Percentiles rank a stretch among this genome's conserved stretches.
These are phyloP conservation scores for Venturia pyrina DNA, from an alignment of 2,329 filamentous ascomycete genomes.

Conservation along the genomic window DNA sequence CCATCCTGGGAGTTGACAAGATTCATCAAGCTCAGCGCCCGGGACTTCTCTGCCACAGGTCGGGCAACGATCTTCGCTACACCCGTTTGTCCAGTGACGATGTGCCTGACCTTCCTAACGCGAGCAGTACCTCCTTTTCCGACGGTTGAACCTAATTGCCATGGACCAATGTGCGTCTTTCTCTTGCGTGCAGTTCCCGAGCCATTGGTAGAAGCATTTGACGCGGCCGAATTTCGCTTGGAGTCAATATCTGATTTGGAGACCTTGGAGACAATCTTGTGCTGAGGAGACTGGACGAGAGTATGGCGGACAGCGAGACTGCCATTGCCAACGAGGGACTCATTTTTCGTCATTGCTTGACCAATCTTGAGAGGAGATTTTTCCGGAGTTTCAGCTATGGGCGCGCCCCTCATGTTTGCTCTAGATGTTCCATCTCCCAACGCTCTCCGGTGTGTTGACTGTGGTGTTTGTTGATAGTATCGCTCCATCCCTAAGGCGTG, in stretches of 20 bases:
- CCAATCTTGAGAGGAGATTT: not conserved
- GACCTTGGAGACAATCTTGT: slow-evolving; percentile 45
- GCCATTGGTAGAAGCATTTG: slow-evolving; percentile 27
- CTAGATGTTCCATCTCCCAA: slow-evolving; percentile 6
- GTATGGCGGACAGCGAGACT: slow-evolving; percentile 31
- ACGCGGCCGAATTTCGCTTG: slow-evolving; percentile 10
- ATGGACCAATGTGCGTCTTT: slow-evolving; percentile 79
- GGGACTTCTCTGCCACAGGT: slow-evolving; percentile 62
- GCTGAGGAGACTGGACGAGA: slow-evolving; percentile 24
- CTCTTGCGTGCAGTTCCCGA: slow-evolving; percentile 32
- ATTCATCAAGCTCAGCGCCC: slow-evolving; percentile 75
- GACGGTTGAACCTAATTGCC: slow-evolving; percentile 81
- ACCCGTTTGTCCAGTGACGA: slow-evolving; percentile 65
- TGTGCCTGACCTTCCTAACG: slow-evolving; percentile 77
- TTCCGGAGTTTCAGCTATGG: not conserved
- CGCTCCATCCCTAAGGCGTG: not conserved
- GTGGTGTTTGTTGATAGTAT: not conserved
- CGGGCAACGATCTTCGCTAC: slow-evolving; percentile 96
- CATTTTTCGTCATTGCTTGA: slow-evolving; percentile 29
- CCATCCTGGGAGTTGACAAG: slow-evolving; percentile 62
- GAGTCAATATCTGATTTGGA: slow-evolving; percentile 27
- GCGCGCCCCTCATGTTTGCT: not conserved
- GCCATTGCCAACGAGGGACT: slow-evolving; percentile 34
- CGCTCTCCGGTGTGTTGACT: not conserved
- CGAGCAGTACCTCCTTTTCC: slow-evolving; percentile 84